Evolutionary conservation across 1,284 basidiomycete species (phyloP), one percentile per base, ranked within the genome.

Genomic region (Inonotus hispidus): DNA sequence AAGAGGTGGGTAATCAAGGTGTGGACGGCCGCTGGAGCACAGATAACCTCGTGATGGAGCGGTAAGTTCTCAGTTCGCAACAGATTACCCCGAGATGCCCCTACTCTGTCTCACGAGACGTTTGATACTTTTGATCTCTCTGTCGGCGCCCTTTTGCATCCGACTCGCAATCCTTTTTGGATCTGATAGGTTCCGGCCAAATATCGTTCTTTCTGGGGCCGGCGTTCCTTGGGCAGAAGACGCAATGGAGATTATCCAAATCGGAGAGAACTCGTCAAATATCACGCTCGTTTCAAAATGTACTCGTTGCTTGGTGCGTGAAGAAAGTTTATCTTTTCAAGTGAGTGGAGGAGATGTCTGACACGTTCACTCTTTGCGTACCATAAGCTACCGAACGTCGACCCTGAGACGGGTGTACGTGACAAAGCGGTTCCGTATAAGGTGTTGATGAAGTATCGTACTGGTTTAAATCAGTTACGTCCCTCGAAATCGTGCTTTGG

Each of bases 351-450:
- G 8, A 4, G 32, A n/a, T n/a, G n/a, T n/a, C 32, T 32, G 32
- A 32, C 32, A 32, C 32, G 32, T 8, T 8, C 3, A 4, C 8
- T 32, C 32, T 32, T 8, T 41, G 21, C 53, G 21, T 21, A 45
- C 6, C 21, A 53, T 52, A 53, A 90, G 88, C 73, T 92, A 43
- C 88, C 88, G 16, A 91, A 91, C 65, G 80, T 92, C 11, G 81
- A 82, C 66, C 79, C 84, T 0, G 73, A 75, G 21, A 85, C 82
- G 1, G 89, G 87, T 35, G 70, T 79, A 27, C 79, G 82, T n/a
- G 88, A 91, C 67, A 77, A 77, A 21, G 85, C 87, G 1, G 86
- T 91, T 2, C 89, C 89, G 3, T 88, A 78, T 74, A 90, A 90
- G 71, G 79, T 83, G 19, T 70, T 89, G 10, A 82, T 83, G 80